These are phyloP conservation scores for Mycena indigotica DNA, from an alignment of 768 basidiomycete genomes.

Conservation along the genomic window DNA sequence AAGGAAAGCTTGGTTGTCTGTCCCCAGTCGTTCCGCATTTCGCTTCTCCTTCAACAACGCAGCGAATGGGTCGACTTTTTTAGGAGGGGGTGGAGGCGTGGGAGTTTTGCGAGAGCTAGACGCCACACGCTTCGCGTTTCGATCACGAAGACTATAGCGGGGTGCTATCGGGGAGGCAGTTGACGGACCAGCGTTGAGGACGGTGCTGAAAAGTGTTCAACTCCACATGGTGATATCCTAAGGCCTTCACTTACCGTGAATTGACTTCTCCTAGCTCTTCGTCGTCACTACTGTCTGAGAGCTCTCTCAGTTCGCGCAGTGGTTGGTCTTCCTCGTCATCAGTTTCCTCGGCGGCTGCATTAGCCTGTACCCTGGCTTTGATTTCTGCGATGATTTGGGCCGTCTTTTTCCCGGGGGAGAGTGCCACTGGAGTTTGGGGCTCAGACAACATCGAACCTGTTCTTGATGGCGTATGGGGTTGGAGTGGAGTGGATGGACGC, in stretches of 20 bases:
- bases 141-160: slow-evolving; percentile 15
- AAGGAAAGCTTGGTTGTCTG: slow-evolving; percentile 43
- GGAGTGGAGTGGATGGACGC: slow-evolving; percentile 10
- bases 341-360: slow-evolving; percentile 42
- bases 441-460: slow-evolving; percentile 4
- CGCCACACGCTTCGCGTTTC: slow-evolving; percentile 9
- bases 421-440: slow-evolving; percentile 26
- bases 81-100: slow-evolving; percentile 9
- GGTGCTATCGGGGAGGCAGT: slow-evolving; percentile 10
- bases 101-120: slow-evolving; percentile 15
- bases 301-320: slow-evolving; percentile 42
- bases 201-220: neutral
- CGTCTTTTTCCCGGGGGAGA: slow-evolving; percentile 48
- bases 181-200: neutral
- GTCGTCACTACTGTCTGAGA: slow-evolving; percentile 58
- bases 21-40: slow-evolving; percentile 39
- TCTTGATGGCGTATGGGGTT: slow-evolving; percentile 13
- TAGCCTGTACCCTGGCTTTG: slow-evolving; percentile 60
- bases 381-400: slow-evolving; percentile 64
- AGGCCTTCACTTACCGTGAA: neutral
- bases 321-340: slow-evolving; percentile 31
- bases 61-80: slow-evolving; percentile 54
- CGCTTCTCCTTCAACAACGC: slow-evolving; percentile 58
- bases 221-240: no score
- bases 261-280: slow-evolving; percentile 29